Percentiles rank a stretch among this genome's conserved stretches.
Evolutionary conservation across 768 basidiomycete genomes (phyloP).

Genomic region (Epithele typhae): DNA sequence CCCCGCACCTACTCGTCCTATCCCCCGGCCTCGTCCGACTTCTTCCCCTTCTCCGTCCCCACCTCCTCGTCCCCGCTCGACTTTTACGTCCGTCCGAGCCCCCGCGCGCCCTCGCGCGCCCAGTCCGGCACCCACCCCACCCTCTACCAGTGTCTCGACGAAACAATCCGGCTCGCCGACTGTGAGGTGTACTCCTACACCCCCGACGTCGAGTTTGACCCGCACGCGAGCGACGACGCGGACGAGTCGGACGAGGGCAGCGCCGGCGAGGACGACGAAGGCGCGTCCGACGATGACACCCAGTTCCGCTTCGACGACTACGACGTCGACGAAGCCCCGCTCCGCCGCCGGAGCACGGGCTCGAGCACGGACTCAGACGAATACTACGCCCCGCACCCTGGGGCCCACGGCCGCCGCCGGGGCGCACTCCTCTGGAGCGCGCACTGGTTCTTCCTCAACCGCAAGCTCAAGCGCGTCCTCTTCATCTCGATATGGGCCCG

Average conservation of each 20-base stretch:
- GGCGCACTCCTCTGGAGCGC: conserved; percentile 93
- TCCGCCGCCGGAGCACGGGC: conserved; percentile 25
- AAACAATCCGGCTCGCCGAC: conserved; percentile 84
- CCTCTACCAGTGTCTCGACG: conserved; percentile 82
- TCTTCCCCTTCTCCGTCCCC: conserved; percentile 73
- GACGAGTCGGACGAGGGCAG: conserved; percentile 76
- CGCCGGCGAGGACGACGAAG: conserved; percentile 56
- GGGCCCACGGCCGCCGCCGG: conserved; percentile 48
- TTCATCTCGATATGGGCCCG: conserved; percentile 93
- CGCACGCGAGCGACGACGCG: conserved; percentile 79
- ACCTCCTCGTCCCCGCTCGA: conserved; percentile 68
- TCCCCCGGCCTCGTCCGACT: conserved; percentile 65
- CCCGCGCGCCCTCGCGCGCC: conserved; percentile 67
- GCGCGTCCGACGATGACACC: conserved; percentile 62
- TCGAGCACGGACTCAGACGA: conserved; percentile 20
- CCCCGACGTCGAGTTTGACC: conserved; percentile 92
- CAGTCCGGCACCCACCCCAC: conserved; percentile 84
- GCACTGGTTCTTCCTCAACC: conserved; percentile 96
- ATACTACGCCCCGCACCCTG: conserved; percentile 28
- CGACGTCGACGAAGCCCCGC: conserved; percentile 54
- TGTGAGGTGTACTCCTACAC: conserved; percentile 95
- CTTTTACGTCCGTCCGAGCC: conserved; percentile 49
- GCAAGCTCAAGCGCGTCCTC: conserved; percentile 86
- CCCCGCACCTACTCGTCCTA: conserved; percentile 86
- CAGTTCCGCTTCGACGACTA: conserved; percentile 78